These are phyloP conservation scores for Nicotiana rustica DNA, from an alignment of 305 asterid species.

Conservation along the genomic window DNA sequence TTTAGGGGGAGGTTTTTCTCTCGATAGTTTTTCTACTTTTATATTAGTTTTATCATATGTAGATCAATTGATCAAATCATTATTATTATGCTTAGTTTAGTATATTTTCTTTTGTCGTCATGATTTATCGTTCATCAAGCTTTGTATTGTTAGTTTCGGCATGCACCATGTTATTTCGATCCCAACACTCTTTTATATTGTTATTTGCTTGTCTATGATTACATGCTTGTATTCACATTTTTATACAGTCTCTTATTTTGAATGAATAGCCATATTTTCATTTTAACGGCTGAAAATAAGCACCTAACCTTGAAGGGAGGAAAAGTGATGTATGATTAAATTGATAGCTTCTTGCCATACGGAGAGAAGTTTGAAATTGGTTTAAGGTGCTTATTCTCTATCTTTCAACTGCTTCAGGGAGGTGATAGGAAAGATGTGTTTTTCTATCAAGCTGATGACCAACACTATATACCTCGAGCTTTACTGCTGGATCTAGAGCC, in stretches of 20 bases:
- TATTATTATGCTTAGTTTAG: no score
- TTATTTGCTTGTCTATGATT: conserved; percentile 11
- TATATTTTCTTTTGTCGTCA: no score
- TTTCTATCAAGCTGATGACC: conserved; percentile 99
- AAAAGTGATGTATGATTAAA: neutral
- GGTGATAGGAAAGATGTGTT: conserved; percentile 99
- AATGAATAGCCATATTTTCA: conserved; percentile 1
- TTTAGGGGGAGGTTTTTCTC: no score
- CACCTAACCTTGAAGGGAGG: neutral
- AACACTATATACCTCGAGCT: conserved; percentile 96
- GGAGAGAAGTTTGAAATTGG: neutral
- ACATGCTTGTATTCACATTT: neutral
- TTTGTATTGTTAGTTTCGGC: no score
- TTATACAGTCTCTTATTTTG: neutral
- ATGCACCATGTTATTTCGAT: no score
- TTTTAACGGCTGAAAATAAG: neutral
- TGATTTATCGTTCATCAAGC: no score
- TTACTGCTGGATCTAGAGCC: conserved; percentile 98
- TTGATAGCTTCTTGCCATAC: neutral
- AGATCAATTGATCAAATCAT: no score
- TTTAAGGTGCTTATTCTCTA: neutral
- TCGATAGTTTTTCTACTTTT: no score
- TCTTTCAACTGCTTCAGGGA: conserved; percentile 60
- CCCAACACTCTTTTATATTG: neutral
- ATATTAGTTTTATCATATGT: no score